Evolutionary conservation across 352 stramenopile species (phyloP).

Genomic region (Phytophthora pisi): DNA sequence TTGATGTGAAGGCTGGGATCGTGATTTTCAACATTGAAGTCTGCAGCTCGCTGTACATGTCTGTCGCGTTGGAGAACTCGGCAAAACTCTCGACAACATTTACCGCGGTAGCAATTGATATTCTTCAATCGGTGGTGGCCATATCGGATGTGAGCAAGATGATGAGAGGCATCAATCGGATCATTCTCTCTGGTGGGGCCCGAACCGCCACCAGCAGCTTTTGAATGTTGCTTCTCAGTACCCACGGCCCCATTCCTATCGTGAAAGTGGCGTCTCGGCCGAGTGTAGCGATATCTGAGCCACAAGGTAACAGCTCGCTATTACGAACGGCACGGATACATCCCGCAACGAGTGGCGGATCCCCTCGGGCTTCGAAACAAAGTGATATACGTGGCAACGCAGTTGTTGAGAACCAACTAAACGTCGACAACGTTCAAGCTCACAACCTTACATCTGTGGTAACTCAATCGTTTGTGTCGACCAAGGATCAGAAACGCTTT

Average conservation of each 20-base stretch:
- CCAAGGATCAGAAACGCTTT: neutral
- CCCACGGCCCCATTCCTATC: neutral
- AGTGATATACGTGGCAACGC: neutral
- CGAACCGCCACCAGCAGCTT: neutral
- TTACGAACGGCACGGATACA: neutral
- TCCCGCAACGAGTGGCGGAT: neutral
- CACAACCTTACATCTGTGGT: neutral
- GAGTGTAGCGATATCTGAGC: neutral
- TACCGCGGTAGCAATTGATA: neutral
- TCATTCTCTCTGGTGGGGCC: neutral
- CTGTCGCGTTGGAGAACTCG: neutral
- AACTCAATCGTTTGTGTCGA: neutral
- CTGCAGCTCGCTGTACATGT: neutral
- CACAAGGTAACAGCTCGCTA: neutral
- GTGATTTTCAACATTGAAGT: slow-evolving; percentile 1
- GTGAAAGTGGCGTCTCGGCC: neutral
- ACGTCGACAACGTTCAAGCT: neutral
- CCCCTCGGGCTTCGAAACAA: neutral
- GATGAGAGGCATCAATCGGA: neutral
- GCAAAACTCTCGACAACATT: neutral
- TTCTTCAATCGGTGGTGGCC: neutral
- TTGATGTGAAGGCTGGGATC: neutral
- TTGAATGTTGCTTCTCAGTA: neutral
- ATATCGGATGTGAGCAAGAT: neutral
- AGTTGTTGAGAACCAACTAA: neutral